Base-by-base conservation (phyloP, 345 rosid species). In the Citrus glauca region DNA sequence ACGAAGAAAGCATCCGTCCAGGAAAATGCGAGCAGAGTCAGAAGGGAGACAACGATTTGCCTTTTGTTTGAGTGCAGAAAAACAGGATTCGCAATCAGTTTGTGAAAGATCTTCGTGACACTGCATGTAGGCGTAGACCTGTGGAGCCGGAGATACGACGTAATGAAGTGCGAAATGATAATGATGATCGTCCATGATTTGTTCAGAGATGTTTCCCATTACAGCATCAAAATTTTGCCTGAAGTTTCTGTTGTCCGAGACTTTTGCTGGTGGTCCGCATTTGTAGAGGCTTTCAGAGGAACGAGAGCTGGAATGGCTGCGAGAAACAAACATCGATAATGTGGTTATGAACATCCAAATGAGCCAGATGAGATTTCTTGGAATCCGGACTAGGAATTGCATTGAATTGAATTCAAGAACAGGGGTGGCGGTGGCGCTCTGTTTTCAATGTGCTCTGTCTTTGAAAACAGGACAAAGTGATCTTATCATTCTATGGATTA, bases 1-100 rank as follows among this genome's bases (percentile, higher is more conserved):
- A 25, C 97, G 90, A 48, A 91, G 80, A 82, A 93, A 93, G 81
- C 98, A 95, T n/a, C 84, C 88, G 8, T 90, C 95, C 10, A 83
- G 86, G 74, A 83, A 90, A 55, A 91, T 78, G n/a, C 94, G 87
- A 71, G 85, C 98, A 57, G 81, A 81, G 38, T 27, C 42, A 28
- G 79, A 60, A 40, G 86, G 82, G 20, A 83, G 73, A 75, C 92
- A 89, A 1, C 67, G 7, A 7, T 79, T 71, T 73, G 85, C 45
- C 79, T 71, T 50, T 7, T 74, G 48, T 72, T 76, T 79, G 77
- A 80, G 75, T 38, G 82, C 74, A 74, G 80, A 70, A 62, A 82
- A 86, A 81, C 94, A 91, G 64, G 50, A 81, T 4, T 81, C 81
- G 75, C 93, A 91, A 42, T 85, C 84, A 7, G 83, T 32, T 60